A percentile compares a stretch with the other conserved stretches of the same genome.
These are phyloP conservation scores for Tylopilus plumbeoviolaceoides DNA, from an alignment of 768 basidiomycete species.

Conservation along the genomic window DNA sequence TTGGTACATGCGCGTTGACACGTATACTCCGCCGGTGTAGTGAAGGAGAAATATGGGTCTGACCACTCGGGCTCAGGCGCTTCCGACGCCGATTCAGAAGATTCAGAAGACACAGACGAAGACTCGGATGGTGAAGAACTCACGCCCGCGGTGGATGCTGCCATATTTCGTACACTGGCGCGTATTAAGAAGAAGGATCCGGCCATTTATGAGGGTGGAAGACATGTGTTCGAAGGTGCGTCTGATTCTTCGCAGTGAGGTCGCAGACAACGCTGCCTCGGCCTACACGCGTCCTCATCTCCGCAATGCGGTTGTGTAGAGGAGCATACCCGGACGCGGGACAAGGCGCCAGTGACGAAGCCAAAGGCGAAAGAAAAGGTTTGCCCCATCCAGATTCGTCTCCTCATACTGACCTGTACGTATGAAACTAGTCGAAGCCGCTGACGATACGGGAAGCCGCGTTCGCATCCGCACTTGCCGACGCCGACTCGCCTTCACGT, in stretches of 20 bases:
- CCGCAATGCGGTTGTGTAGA: constrained; percentile 37
- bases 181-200: constrained; percentile 82
- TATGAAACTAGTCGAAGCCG: constrained; percentile 53
- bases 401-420: not conserved
- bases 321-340: constrained; percentile 51
- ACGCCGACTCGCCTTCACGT: constrained; percentile 43
- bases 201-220: constrained; percentile 69
- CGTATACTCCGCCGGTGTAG: constrained; percentile 31
- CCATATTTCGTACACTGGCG: constrained; percentile 86
- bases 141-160: constrained; percentile 89
- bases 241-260: not conserved
- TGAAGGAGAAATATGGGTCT: constrained; percentile 86
- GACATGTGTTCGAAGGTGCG: constrained; percentile 78
- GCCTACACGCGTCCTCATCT: not conserved
- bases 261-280: not conserved
- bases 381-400: constrained; percentile 1
- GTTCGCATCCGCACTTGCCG: constrained; percentile 56
- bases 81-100: constrained; percentile 35
- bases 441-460: constrained; percentile 72
- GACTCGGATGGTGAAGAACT: constrained; percentile 95
- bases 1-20: not conserved
- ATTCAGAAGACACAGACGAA: constrained; percentile 78
- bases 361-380: constrained; percentile 51
- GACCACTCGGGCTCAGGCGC: constrained; percentile 42
- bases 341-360: constrained; percentile 21